Evolutionary conservation across 1,284 basidiomycete genomes (phyloP).

Genomic region (Moesziomyces sp.): DNA sequence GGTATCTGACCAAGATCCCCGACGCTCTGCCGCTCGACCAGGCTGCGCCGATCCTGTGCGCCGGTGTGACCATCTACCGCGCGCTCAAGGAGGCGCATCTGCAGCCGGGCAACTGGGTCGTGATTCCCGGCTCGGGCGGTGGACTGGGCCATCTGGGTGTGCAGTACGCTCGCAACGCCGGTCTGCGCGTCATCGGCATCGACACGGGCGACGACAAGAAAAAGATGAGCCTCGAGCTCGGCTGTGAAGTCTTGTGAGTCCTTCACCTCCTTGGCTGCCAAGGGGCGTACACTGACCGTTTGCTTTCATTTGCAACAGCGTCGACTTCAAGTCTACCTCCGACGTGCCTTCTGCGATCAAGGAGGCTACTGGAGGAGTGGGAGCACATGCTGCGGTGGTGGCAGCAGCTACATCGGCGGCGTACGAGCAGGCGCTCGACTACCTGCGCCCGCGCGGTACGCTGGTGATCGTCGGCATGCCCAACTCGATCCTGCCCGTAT

Average conservation of each 20-base stretch:
- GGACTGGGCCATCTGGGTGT: slow-evolving; percentile 70
- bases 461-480: slow-evolving; percentile 81
- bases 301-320: slow-evolving; percentile 66
- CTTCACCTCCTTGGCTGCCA: neutral
- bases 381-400: slow-evolving; percentile 75
- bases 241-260: slow-evolving; percentile 75
- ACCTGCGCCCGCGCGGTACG: slow-evolving; percentile 74
- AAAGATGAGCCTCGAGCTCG: slow-evolving; percentile 76
- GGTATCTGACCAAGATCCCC: slow-evolving; percentile 74
- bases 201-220: slow-evolving; percentile 82
- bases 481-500: slow-evolving; percentile 74
- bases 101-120: slow-evolving; percentile 80
- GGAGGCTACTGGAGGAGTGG: slow-evolving; percentile 74
- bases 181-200: slow-evolving; percentile 80
- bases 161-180: slow-evolving; percentile 53
- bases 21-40: slow-evolving; percentile 73
- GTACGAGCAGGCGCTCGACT: slow-evolving; percentile 75
- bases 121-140: slow-evolving; percentile 80
- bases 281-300: too few species aligned
- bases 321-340: slow-evolving; percentile 77
- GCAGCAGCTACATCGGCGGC: slow-evolving; percentile 70
- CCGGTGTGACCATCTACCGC: slow-evolving; percentile 83
- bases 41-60: slow-evolving; percentile 84
- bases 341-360: slow-evolving; percentile 75
- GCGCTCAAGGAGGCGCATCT: slow-evolving; percentile 80